Evolutionary conservation across 345 rosid species (phyloP), one percentile per base, ranked within the genome.

Genomic region (Erysimum cheiranthoides): DNA sequence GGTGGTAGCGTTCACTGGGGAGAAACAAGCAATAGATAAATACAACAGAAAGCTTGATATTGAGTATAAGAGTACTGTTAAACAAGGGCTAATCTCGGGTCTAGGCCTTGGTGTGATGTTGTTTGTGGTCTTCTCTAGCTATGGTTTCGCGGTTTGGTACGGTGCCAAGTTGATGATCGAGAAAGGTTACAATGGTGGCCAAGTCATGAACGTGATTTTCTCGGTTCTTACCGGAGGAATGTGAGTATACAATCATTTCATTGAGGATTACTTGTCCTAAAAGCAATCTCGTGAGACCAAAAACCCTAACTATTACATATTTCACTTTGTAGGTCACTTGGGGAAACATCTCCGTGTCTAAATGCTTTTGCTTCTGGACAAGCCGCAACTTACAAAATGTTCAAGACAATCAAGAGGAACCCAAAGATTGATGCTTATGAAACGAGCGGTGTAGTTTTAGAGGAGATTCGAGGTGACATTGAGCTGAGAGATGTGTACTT

Each of bases 311-410:
- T 66, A 12, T 51, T 30, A 13, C 34, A 35, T 42, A 68, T 39
- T 21, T 25, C 14, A 11, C 6, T 62, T 53, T 71, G 42, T 82
- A 89, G 96, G 96, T 86, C 94, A 2, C 52, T 70, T 13, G 74
- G 74, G 2, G 66, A 70, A 25, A 45, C 74, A 25, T 70, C 56
- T 18, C 74, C 45, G 0, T 70, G 57, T 70, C 74, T 70, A 43
- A 70, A 71, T 65, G 85, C 92, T 21, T 90, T 90, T 71, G 89
- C 89, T 1, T 84, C 90, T 2, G 92, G 92, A 52, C 86, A 76
- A 81, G 90, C 66, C 12, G 74, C 74, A 42, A 27, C 21, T 28
- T 70, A 11, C 42, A 70, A 70, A 28, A 82, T 82, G 83, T 82
- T 79, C 64, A 59, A 79, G 69, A 73, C 81, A 13, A 82, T 82